Base-by-base conservation (phyloP, 352 stramenopile genomes). In the Discostella stelligera region DNA sequence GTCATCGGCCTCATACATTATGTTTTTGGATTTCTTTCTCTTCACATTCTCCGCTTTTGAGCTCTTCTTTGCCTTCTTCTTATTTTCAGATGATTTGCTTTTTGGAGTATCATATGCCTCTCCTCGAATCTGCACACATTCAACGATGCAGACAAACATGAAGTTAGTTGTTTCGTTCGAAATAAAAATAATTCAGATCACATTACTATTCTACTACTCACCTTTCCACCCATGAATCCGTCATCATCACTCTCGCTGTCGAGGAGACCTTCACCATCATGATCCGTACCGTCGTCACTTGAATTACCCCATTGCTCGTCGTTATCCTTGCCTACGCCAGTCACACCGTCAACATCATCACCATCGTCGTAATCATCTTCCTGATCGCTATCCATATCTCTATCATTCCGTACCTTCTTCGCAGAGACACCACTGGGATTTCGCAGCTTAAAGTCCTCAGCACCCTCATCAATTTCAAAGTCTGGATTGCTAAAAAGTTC, bases 391-490 rank as follows among this genome's bases (percentile, higher is more conserved):
- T 98, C 95, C 87, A 98, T 96, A 74, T 98, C 95, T 55, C 96
- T 92, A 77, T 92, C 80, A 65, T 94, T 92, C 67, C 93, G 93
- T 44, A 91, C 82, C 60, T 95, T 91, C 61, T 91, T 88, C 11
- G 79, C 83, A 49, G 92, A 93, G 14, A 87, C 85, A 55, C 94
- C 94, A 81, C 94, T 98, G 48, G 97, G 96, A 81, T 99, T 97
- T 32, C 97, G 88, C 80, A 98, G 87, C 63, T 94, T 94, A 86
- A 98, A 99, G 80, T 98, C 94, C 32, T 98, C 94, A 67, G 94
- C 96, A 48, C 98, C 90, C 74, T 98, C 91, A 86, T 99, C 96
- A 75, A 99, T 97, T 79, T 98, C 84, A 85, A 98, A 99, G 88
- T 99, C 96, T 39, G 91, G 93, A 69, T 97, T 98, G 75, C 92